A percentile compares a stretch with the other conserved stretches of the same genome.
These are phyloP conservation scores for Hymenoscyphus albidus DNA, from an alignment of 2,329 filamentous ascomycete species.

Conservation along the genomic window DNA sequence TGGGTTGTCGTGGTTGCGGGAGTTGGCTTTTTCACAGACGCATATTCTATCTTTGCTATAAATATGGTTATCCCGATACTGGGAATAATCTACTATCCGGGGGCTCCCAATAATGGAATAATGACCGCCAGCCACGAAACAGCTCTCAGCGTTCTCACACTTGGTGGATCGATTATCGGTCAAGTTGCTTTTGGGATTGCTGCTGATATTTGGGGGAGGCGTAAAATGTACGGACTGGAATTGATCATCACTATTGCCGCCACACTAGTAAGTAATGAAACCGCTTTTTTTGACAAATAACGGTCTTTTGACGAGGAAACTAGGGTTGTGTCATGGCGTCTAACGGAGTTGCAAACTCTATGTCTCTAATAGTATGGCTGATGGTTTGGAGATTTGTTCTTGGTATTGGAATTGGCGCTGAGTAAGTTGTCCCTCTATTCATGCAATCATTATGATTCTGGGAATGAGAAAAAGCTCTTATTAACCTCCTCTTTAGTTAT, in stretches of 20 bases:
- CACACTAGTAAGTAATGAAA: constrained; percentile 33
- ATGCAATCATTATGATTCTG: no score
- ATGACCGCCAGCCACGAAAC: constrained; percentile 36
- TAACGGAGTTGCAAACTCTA: constrained; percentile 36
- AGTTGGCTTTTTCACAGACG: constrained; percentile 47
- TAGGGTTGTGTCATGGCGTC: constrained; percentile 43
- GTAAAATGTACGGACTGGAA: constrained; percentile 49
- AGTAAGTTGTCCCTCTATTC: constrained; percentile 33
- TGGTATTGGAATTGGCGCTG: constrained; percentile 58
- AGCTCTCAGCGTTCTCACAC: constrained; percentile 44
- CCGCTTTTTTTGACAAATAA: no score
- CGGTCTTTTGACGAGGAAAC: background rate
- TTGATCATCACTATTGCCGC: constrained; percentile 44
- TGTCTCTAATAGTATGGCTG: constrained; percentile 44
- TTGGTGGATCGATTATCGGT: constrained; percentile 44
- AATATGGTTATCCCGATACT: constrained; percentile 49
- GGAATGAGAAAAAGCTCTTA: background rate
- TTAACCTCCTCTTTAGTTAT: constrained; percentile 39
- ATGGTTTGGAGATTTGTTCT: constrained; percentile 46
- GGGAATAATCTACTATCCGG: constrained; percentile 44
- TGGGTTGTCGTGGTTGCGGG: constrained; percentile 39
- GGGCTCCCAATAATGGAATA: constrained; percentile 24
- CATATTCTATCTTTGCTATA: constrained; percentile 43
- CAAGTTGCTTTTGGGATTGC: constrained; percentile 45
- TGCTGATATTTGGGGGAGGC: constrained; percentile 45